Evolutionary conservation across 139 green algal genomes (phyloP), one percentile per base, ranked within the genome.

Genomic region (Ulvella scutata): DNA sequence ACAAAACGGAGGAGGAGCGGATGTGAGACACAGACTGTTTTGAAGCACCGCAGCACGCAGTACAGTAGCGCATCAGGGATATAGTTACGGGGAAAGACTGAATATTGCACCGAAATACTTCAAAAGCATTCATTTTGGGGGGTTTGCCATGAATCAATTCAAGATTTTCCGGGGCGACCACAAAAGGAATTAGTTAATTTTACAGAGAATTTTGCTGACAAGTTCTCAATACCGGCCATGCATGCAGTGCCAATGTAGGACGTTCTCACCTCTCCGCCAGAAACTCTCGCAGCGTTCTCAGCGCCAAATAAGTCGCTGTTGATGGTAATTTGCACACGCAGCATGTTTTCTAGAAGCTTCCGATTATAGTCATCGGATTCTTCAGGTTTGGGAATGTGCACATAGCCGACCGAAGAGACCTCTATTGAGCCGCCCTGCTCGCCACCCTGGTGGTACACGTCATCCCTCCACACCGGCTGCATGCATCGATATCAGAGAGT

Each of bases 321-420:
- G 37, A 82, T 29, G 40, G 20, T 20, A 36, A 60, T 2, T 43
- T 76, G 60, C 2, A 61, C 17, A 35, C 20, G 2, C 6, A 40
- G 31, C 0, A 78, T 43, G 13, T 43, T 28, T 3, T 72, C 67
- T 73, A 79, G 43, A 61, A 43, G 28, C 17, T 74, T 35, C 20
- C 62, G 43, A 38, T 37, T 34, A 37, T 77, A 82, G 59, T 37
- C 37, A 61, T 67, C 6, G 51, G 62, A 73, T 28, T 78, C 29
- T 20, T 76, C 38, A 7, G 29, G 39, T 20, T 37, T 1, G 1
- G 79, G 59, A 4, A 62, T 59, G 39, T 83, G 79, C 51, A 79
- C 39, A 21, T 38, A 20, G 28, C 31, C 43, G 7, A 80, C 43
- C 21, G 33, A 37, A 10, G 36, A 59, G 23, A 74, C 73, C 39